phyloP scores from a whole-genome alignment of 73 alveolate genomes.

The Tetrahymena elliotti region DNA sequence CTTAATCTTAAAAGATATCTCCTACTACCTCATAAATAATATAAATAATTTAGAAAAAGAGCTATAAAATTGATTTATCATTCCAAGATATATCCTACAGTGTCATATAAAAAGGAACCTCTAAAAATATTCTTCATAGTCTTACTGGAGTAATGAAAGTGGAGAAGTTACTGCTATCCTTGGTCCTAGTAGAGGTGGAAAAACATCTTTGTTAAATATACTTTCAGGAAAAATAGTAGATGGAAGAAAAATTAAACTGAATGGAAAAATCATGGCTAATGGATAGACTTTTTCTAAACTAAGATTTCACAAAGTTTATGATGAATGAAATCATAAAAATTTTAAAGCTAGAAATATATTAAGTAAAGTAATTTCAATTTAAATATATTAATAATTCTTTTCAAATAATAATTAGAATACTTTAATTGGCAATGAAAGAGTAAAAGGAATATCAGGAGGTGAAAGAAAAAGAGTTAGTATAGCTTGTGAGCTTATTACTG shows the following conservation, averaged over 20 bases:
- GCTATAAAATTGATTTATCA: neutral
- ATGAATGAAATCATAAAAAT: slow-evolving; percentile 9
- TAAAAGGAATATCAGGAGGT: slow-evolving; percentile 42
- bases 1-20: neutral
- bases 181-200: slow-evolving; percentile 46
- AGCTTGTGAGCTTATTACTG: slow-evolving; percentile 9
- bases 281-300: neutral
- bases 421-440: neutral
- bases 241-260: neutral
- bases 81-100: neutral
- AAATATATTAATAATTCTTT: neutral
- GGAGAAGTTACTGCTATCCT: slow-evolving; percentile 38
- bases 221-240: neutral
- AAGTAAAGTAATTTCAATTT: neutral
- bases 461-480: slow-evolving; percentile 26
- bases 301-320: slow-evolving; percentile 1
- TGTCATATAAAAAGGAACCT: neutral
- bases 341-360: neutral
- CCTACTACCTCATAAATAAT: neutral
- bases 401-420: slow-evolving; percentile 23
- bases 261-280: slow-evolving; percentile 18
- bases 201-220: slow-evolving; percentile 11
- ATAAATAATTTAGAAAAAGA: neutral
- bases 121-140: neutral
- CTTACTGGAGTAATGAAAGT: slow-evolving; percentile 15